A percentile compares a stretch with the other conserved stretches of the same genome.
Evolutionary conservation across 345 rosid species (phyloP).

Genomic region (Linum usitatissimum): DNA sequence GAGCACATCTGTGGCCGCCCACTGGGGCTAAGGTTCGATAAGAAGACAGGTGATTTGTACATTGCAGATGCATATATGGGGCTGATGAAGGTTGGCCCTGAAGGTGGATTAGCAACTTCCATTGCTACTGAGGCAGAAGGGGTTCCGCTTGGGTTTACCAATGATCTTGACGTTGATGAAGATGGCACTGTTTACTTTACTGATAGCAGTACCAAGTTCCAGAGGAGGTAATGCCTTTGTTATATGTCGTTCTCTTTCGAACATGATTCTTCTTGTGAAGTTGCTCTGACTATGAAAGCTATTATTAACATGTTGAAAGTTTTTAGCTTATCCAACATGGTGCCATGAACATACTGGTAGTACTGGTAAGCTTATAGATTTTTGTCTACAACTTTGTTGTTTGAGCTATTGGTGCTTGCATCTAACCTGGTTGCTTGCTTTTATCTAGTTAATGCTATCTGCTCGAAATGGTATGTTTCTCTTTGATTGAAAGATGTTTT

Average conservation of each 20-base stretch:
- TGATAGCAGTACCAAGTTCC: conserved; percentile 70
- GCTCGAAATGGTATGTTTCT: no score
- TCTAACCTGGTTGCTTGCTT: no score
- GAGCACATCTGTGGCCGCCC: conserved; percentile 97
- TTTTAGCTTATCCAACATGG: no score
- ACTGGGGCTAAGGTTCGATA: conserved; percentile 75
- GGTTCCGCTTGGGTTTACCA: conserved; percentile 60
- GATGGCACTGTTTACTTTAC: conserved; percentile 84
- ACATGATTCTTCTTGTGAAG: neutral
- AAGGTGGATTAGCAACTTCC: conserved; percentile 73
- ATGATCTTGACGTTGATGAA: conserved; percentile 81
- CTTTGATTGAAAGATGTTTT: no score
- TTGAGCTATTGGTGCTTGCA: no score
- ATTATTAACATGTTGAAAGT: no score
- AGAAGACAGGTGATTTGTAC: conserved; percentile 69
- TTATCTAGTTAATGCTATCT: no score
- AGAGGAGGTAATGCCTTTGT: conserved; percentile 46
- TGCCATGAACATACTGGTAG: no score
- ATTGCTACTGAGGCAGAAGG: conserved; percentile 77
- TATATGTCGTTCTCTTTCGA: neutral
- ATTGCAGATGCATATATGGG: conserved; percentile 93
- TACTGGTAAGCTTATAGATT: no score
- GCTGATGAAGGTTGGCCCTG: conserved; percentile 81
- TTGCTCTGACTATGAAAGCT: no score
- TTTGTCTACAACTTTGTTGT: no score